Base-by-base conservation (phyloP, 805 yeast species). In the Candida vaughaniae region DNA sequence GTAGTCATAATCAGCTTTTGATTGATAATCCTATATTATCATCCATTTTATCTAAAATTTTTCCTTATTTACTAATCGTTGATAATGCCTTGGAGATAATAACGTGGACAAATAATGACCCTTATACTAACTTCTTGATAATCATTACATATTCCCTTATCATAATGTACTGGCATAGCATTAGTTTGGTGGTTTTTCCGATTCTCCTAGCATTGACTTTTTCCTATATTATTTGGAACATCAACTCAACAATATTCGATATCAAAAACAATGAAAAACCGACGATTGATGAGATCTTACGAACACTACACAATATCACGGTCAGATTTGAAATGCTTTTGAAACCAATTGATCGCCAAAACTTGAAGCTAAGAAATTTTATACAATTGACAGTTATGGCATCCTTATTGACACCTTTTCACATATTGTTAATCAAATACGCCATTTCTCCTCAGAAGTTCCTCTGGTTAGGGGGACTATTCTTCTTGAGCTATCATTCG, bases 31-130 rank as follows among this genome's bases (percentile, higher is more conserved):
- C 79, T 3, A 46, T 63, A 5, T 49, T 76, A n/a, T 61, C 75
- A 6, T 57, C 73, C 6, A 71, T 76, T 1, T 58, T 77, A 19
- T 62, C 73, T 25, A 60, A 69, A 28, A 62, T 69, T 20, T 75
- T 71, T 42, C 81, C 82, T 1, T 58, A 69, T 39, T 54, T 77
- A 22, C 49, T 73, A 11, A 46, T 75, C 16, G 50, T 69, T 5
- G 80, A 77, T 49, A 56, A 62, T 28, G 38, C 66, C 5, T 51
- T 77, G 12, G 72, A 72, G 25, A 52, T 72, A 10, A 42, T 75
- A 15, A 75, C 81, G 1, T 77, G 82, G 82, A 75, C 82, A 1
- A 73, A 74, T 41, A 71, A 64, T 4, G 75, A 73, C 37, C 67
- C 71, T 7, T 73, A 71, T 45, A 60, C 60, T 41, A 77, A 75